A percentile compares a stretch with the other conserved stretches of the same genome.
Conservation (phyloP, 176 grass and related monocot genomes). For the Pharus latifolius region DNA sequence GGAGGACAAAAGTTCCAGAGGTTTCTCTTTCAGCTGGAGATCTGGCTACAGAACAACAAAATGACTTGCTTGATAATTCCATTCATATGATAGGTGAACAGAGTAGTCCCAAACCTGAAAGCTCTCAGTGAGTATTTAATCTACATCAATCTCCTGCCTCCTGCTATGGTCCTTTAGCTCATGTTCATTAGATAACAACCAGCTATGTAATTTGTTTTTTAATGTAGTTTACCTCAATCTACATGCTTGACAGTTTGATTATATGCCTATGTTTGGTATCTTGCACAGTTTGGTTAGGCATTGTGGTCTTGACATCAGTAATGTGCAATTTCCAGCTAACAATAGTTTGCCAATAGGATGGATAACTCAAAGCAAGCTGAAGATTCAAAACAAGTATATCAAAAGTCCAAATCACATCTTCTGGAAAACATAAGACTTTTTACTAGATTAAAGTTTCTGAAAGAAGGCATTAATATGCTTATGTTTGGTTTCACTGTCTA, state of each 20-base stretch:
- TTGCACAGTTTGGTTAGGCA: no score
- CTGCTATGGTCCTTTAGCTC: neutral
- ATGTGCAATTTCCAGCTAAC: neutral
- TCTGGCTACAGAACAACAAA: conserved; percentile 15
- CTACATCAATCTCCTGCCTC: neutral
- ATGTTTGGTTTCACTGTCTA: neutral
- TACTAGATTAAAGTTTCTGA: neutral
- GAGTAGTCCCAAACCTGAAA: conserved; percentile 16
- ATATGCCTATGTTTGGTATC: no score
- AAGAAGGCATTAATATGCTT: neutral
- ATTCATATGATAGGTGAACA: conserved; percentile 2
- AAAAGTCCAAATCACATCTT: neutral
- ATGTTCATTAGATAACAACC: neutral
- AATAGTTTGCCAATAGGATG: neutral
- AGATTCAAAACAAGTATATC: neutral
- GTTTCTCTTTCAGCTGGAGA: conserved; percentile 16
- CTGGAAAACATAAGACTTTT: neutral
- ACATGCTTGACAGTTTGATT: neutral
- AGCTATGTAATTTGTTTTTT: conserved; percentile 5
- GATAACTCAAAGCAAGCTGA: neutral
- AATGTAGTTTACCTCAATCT: conserved; percentile 3
- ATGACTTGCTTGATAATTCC: neutral
- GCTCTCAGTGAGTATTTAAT: conserved; percentile 24
- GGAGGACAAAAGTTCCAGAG: conserved; percentile 27
- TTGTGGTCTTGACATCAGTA: no score